Conservation (phyloP, 2,329 filamentous ascomycete genomes). For the Chrysoporthe deuterocubensis region DNA sequence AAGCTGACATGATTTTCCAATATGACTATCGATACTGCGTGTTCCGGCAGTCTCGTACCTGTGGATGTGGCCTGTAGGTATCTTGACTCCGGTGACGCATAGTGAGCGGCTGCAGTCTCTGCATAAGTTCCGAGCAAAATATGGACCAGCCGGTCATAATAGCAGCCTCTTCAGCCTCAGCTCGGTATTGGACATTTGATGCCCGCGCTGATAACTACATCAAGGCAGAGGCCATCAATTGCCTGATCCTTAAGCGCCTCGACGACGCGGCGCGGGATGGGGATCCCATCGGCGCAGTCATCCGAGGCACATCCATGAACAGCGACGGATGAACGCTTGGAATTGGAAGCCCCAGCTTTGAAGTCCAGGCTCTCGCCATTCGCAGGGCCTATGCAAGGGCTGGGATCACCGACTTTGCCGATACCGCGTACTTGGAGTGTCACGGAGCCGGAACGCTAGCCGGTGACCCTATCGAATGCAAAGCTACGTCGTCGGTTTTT, state of each 20-base stretch:
- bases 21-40: conserved; percentile 16
- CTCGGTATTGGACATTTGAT: conserved; percentile 25
- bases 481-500: conserved; percentile 17
- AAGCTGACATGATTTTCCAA: neutral
- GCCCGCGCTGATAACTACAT: neutral
- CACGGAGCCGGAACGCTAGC: conserved; percentile 43
- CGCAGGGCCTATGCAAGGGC: conserved; percentile 2
- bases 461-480: conserved; percentile 40
- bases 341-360: conserved; percentile 3
- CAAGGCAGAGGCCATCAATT: conserved; percentile 37
- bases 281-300: conserved; percentile 4
- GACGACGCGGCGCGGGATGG: neutral
- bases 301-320: neutral
- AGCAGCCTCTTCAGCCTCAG: neutral
- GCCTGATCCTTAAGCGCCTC: neutral
- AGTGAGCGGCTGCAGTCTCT: neutral
- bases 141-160: neutral
- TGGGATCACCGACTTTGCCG: conserved; percentile 25
- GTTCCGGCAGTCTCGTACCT: neutral
- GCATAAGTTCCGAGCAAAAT: conserved; percentile 7
- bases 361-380: neutral
- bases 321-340: neutral
- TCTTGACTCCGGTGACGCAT: neutral
- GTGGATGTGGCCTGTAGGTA: neutral
- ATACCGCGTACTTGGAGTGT: conserved; percentile 34